Conservation (phyloP, 768 basidiomycete genomes). For the Lactifluus volemus region DNA sequence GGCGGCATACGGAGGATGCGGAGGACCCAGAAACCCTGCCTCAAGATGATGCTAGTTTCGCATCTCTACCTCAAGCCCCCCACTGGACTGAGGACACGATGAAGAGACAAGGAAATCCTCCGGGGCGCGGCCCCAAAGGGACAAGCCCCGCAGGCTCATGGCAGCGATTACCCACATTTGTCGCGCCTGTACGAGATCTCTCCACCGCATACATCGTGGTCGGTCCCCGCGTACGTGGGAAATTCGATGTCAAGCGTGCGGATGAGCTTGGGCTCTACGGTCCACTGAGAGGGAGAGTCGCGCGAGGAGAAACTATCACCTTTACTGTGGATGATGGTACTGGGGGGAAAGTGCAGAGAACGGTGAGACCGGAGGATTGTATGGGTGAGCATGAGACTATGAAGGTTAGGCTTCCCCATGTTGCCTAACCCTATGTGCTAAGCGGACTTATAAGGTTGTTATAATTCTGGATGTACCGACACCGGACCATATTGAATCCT, state of each 20-base stretch:
- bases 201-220: conserved; percentile 32
- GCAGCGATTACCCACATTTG: conserved; percentile 6
- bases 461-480: conserved; percentile 69
- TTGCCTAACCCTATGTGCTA: neutral
- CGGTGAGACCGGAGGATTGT: conserved; percentile 52
- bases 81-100: conserved; percentile 7
- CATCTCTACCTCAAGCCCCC: conserved; percentile 9
- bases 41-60: neutral
- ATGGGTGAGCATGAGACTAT: conserved; percentile 45
- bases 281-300: conserved; percentile 47
- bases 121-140: neutral
- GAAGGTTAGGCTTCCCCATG: conserved; percentile 28
- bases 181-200: conserved; percentile 6
- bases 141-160: conserved; percentile 6
- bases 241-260: conserved; percentile 66
- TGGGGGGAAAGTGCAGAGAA: conserved; percentile 36
- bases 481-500: conserved; percentile 42
- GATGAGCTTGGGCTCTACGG: conserved; percentile 58
- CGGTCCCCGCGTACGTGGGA: conserved; percentile 42
- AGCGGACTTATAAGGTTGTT: conserved; percentile 36
- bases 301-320: conserved; percentile 54
- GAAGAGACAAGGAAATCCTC: neutral
- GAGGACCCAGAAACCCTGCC: neutral
- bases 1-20: neutral
- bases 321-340: conserved; percentile 41